phyloP scores from a whole-genome alignment of 2,329 filamentous ascomycete genomes.

The Cercospora janseana region DNA sequence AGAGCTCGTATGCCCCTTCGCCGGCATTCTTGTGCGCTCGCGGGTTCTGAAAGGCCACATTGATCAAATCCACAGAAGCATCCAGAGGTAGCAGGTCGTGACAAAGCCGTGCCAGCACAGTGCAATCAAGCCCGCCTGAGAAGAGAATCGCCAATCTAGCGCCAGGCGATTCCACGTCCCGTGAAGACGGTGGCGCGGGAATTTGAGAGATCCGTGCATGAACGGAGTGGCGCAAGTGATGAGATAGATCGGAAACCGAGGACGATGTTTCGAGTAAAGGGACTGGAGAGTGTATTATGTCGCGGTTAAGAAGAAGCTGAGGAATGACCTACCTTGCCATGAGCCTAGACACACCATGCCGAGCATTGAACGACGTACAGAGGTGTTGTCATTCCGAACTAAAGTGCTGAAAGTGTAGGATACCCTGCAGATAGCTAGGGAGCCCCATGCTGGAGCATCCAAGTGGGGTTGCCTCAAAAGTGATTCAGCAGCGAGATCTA shows the following conservation, averaged over 20 bases:
- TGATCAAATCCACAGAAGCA: slow-evolving; percentile 81
- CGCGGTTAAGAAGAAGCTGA: slow-evolving; percentile 32
- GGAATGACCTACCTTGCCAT: slow-evolving; percentile 39
- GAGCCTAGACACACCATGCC: slow-evolving; percentile 28
- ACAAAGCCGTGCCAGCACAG: slow-evolving; percentile 74
- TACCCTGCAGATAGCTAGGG: slow-evolving; percentile 19
- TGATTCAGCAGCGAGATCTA: slow-evolving; percentile 40
- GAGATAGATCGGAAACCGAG: slow-evolving; percentile 28
- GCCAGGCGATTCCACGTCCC: slow-evolving; percentile 6
- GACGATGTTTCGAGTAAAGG: slow-evolving; percentile 26
- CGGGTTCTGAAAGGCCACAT: slow-evolving; percentile 97
- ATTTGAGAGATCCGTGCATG: slow-evolving; percentile 56
- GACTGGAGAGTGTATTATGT: slow-evolving; percentile 1
- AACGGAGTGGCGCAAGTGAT: slow-evolving; percentile 32
- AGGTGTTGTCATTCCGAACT: slow-evolving; percentile 12
- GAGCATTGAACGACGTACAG: slow-evolving; percentile 26
- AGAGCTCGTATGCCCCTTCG: slow-evolving; percentile 66
- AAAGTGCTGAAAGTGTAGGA: slow-evolving; percentile 22
- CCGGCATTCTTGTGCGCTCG: slow-evolving; percentile 48
- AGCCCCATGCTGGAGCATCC: slow-evolving; percentile 8
- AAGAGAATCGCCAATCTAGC: slow-evolving; percentile 76
- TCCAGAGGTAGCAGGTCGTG: slow-evolving; percentile 70
- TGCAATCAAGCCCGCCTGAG: slow-evolving; percentile 92
- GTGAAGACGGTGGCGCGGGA: slow-evolving; percentile 45
- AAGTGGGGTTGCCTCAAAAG: neutral